Evolutionary conservation across 2,329 filamentous ascomycete genomes (phyloP), one percentile per base, ranked within the genome.

Genomic region (Daldinia sp.): DNA sequence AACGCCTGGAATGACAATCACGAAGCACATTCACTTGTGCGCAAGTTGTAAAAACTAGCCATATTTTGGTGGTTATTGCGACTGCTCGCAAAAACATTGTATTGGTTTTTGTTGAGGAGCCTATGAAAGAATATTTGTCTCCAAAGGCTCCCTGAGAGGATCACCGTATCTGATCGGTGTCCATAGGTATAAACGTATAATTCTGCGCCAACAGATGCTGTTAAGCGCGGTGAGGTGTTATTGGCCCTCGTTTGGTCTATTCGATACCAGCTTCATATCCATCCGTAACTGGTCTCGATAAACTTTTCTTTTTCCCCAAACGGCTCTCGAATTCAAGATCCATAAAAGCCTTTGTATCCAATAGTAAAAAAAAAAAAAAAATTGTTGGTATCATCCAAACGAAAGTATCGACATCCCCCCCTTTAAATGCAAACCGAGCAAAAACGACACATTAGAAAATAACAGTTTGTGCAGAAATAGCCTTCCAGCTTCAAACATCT

Each of bases 361-460:
- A 66, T 66, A 65, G 23, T 18, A 60, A 69, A 57, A 60, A 66
- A 60, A 60, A 67, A 57, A 62, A 66, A 62, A 55, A 69, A 73
- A 71, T n/a, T 55, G 65, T 64, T 77, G 77, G 77, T 78, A 78
- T 78, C 76, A 77, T 78, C 75, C 76, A 75, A 78, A 73, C 74
- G 74, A 78, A 75, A 77, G 75, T 76, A 69, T 74, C 68, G 67
- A 71, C 62, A 65, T 70, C 65, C 46, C 67, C 65, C 51, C 63
- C 63, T 58, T 74, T 73, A 70, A 72, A 73, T 70, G 69, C 74
- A 72, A 50, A 60, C 73, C 68, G 67, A 67, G 68, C 70, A 69
- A 65, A 30, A 73, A 70, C 70, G 63, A 69, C 71, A 68, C 57
- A 74, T 74, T 70, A 73, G 73, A 73, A 51, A 63, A 68, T 65